A percentile compares a stretch with the other conserved stretches of the same genome.
Conservation (phyloP, 1,139 yeast species). For the Sugiyamaella pinicola region DNA sequence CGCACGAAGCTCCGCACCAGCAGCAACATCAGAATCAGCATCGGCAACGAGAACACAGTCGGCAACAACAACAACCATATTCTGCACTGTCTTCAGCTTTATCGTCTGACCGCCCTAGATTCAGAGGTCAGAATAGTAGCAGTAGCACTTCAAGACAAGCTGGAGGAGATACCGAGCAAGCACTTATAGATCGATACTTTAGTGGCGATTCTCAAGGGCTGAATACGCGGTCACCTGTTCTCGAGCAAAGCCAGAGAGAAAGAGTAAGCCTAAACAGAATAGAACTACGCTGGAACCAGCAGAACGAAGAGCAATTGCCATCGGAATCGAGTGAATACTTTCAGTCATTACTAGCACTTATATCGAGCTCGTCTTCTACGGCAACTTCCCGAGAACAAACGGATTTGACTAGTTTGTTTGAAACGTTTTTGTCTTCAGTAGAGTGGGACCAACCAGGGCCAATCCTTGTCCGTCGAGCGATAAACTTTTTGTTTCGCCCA, state of each 20-base stretch:
- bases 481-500: constrained; percentile 7
- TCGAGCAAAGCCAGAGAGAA: no score
- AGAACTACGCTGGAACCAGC: not conserved
- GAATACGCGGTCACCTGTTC: not conserved
- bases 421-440: constrained; percentile 10
- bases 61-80: not conserved
- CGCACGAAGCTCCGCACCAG: not conserved
- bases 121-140: not conserved
- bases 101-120: not conserved
- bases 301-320: not conserved
- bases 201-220: no score
- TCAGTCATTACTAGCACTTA: constrained; percentile 3
- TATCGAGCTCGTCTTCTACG: constrained; percentile 3
- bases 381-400: constrained; percentile 10
- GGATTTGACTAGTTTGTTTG: constrained; percentile 9
- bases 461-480: not conserved
- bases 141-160: no score
- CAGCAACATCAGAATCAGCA: not conserved
- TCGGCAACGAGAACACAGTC: not conserved
- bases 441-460: constrained; percentile 7
- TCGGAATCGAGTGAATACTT: constrained; percentile 1
- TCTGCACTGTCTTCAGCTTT: not conserved
- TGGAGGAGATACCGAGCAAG: no score
- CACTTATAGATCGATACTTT: no score
- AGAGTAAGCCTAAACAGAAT: no score